Evolutionary conservation across 2,329 filamentous ascomycete genomes (phyloP).

Genomic region (Trichophyton mentagrophytes): DNA sequence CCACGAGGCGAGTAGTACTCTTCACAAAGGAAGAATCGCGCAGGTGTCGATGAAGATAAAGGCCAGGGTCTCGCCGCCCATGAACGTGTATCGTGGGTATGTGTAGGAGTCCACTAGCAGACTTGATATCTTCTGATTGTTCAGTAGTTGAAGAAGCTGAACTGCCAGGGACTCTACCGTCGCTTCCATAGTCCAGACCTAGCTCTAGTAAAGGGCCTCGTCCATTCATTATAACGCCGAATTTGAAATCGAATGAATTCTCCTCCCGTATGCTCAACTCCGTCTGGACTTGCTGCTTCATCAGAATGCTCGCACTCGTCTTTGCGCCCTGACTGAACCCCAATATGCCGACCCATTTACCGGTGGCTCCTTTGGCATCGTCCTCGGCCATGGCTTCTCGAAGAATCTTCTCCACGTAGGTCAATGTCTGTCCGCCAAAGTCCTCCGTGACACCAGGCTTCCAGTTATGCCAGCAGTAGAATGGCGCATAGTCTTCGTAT

Average conservation of each 20-base stretch:
- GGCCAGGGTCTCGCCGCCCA: conserved; percentile 47
- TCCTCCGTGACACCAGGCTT: conserved; percentile 36
- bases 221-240: conserved; percentile 12
- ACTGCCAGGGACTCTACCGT: neutral
- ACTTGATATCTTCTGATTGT: neutral
- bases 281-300: conserved; percentile 16
- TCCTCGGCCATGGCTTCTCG: conserved; percentile 30
- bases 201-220: conserved; percentile 8
- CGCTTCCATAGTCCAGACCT: neutral
- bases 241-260: conserved; percentile 7
- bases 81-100: conserved; percentile 57
- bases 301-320: conserved; percentile 47
- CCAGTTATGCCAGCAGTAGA: conserved; percentile 53
- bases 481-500: conserved; percentile 55
- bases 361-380: conserved; percentile 35
- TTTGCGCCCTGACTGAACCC: conserved; percentile 58
- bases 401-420: conserved; percentile 37
- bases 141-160: neutral
- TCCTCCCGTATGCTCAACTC: neutral
- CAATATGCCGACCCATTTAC: conserved; percentile 47
- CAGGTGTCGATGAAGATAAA: conserved; percentile 47
- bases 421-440: conserved; percentile 28
- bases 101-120: conserved; percentile 1
- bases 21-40: conserved; percentile 47
- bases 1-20: conserved; percentile 44